Evolutionary conservation across 176 grass and related monocot species (phyloP).

Genomic region (Oryza glumipatula): DNA sequence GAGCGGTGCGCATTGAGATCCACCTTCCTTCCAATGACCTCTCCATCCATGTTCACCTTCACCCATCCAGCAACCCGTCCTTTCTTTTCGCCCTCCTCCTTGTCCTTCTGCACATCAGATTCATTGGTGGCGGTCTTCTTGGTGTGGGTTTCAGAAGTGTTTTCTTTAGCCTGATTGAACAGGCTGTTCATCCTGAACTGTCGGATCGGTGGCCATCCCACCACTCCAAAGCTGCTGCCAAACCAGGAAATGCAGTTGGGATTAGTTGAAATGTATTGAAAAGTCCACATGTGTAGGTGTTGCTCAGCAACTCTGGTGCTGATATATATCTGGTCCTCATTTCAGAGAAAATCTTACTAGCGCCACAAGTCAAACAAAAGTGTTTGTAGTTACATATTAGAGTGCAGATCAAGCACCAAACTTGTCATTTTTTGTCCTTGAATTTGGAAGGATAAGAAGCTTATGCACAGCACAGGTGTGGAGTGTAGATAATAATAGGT

Average conservation of each 20-base stretch:
- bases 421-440: background rate
- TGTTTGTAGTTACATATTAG: conserved; percentile 16
- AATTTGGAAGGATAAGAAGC: background rate
- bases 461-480: background rate
- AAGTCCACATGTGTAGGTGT: background rate
- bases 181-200: conserved; percentile 85
- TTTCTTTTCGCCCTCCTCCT: conserved; percentile 51
- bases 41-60: conserved; percentile 90
- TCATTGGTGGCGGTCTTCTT: conserved; percentile 34
- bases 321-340: background rate
- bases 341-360: background rate
- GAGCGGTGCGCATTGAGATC: conserved; percentile 66
- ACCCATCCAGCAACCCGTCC: conserved; percentile 45
- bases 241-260: background rate
- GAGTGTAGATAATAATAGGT: background rate
- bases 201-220: conserved; percentile 89
- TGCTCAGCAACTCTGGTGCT: conserved; percentile 8
- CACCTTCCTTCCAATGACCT: conserved; percentile 87
- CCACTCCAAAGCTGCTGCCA: conserved; percentile 59
- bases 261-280: conserved; percentile 23
- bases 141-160: conserved; percentile 15
- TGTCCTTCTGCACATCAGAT: conserved; percentile 37
- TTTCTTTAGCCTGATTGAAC: conserved; percentile 68
- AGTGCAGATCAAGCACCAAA: conserved; percentile 25
- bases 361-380: background rate